These are phyloP conservation scores for Paramyrothecium sp. DNA, from an alignment of 2,329 filamentous ascomycete genomes.

Conservation along the genomic window DNA sequence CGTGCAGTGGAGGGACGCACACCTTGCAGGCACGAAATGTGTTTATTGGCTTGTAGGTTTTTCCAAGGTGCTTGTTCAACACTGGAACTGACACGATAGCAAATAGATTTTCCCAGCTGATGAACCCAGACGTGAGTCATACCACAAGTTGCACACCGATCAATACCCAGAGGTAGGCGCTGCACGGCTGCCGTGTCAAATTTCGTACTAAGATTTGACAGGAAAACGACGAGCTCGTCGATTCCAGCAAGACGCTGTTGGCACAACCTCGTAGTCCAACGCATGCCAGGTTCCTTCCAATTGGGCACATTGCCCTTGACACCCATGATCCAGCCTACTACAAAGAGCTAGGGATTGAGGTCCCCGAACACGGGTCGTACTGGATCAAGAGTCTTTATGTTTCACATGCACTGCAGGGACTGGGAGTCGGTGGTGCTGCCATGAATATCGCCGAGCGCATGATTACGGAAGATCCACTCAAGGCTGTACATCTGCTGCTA, in stretches of 20 bases:
- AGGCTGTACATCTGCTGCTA: conserved; percentile 19
- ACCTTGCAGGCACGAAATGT: conserved; percentile 13
- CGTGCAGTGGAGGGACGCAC: conserved; percentile 14
- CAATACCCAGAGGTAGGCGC: conserved; percentile 14
- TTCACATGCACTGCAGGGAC: conserved; percentile 16
- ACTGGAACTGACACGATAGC: too few relatives aligned
- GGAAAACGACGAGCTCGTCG: conserved; percentile 10
- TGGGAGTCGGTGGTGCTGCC: conserved; percentile 23
- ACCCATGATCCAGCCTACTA: conserved; percentile 9
- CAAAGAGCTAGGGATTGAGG: conserved; percentile 7
- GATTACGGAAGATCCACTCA: conserved; percentile 19
- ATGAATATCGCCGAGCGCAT: conserved; percentile 26
- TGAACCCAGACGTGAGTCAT: conserved; percentile 7
- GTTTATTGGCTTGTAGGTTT: conserved; percentile 17
- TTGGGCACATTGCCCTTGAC: conserved; percentile 29
- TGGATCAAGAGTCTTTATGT: conserved; percentile 30
- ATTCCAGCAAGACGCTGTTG: conserved; percentile 10
- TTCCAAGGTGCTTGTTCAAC: not conserved
- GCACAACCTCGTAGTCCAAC: conserved; percentile 6
- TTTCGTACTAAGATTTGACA: conserved; percentile 6
- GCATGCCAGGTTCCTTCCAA: conserved; percentile 17
- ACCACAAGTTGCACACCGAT: conserved; percentile 17
- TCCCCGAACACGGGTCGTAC: conserved; percentile 16
- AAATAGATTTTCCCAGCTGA: conserved; percentile 10
- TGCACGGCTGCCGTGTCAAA: not conserved